phyloP scores from a whole-genome alignment of 169 alveolate species.

The Plasmodium fragile region DNA sequence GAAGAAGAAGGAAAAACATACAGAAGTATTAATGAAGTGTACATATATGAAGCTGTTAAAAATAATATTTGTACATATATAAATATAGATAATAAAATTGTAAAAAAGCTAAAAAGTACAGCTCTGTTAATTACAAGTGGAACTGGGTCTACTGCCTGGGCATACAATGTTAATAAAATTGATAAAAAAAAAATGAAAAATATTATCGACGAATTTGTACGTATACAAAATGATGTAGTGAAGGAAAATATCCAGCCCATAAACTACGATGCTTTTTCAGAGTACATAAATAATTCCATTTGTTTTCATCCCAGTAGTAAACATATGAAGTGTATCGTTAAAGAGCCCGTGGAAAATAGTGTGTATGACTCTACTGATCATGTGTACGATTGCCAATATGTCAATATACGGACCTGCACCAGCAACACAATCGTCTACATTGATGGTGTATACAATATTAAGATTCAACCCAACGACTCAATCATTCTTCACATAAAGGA shows the following conservation, averaged over 20 bases:
- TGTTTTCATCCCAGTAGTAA: slow-evolving; percentile 78
- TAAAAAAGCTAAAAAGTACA: slow-evolving; percentile 81
- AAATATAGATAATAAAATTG: slow-evolving; percentile 79
- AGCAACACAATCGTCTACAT: slow-evolving; percentile 69
- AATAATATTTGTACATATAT: slow-evolving; percentile 80
- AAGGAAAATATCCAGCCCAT: slow-evolving; percentile 54
- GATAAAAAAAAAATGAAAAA: slow-evolving; percentile 77
- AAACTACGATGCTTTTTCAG: slow-evolving; percentile 76
- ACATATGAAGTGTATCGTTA: slow-evolving; percentile 81
- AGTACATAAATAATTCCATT: slow-evolving; percentile 78
- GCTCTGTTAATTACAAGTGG: slow-evolving; percentile 87
- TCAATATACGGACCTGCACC: slow-evolving; percentile 52
- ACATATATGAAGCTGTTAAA: slow-evolving; percentile 58
- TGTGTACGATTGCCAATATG: slow-evolving; percentile 27
- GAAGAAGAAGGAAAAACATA: slow-evolving; percentile 36
- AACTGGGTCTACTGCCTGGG: slow-evolving; percentile 93
- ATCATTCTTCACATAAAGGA: slow-evolving; percentile 45
- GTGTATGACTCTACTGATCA: slow-evolving; percentile 70
- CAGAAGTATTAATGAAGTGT: slow-evolving; percentile 64
- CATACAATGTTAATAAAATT: slow-evolving; percentile 86
- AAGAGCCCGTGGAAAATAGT: slow-evolving; percentile 80
- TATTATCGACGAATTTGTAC: slow-evolving; percentile 71
- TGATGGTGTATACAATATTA: slow-evolving; percentile 72
- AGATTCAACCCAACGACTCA: slow-evolving; percentile 59
- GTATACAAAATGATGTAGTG: slow-evolving; percentile 31